These are phyloP conservation scores for Paramecium sonneborni DNA, from an alignment of 73 alveolate species.

Conservation along the genomic window DNA sequence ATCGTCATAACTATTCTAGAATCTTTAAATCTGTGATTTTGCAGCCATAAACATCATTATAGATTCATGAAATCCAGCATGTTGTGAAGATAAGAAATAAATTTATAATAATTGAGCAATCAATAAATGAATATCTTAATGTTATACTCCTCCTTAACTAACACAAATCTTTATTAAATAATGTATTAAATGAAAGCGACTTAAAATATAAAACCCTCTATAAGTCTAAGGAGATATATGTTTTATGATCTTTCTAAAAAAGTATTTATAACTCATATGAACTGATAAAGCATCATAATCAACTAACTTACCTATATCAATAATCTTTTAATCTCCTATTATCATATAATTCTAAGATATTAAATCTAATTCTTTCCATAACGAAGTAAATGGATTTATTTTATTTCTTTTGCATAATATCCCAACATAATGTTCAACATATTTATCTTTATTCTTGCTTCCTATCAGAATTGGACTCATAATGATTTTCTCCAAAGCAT, in stretches of 20 bases:
- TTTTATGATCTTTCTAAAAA: constrained; percentile 50
- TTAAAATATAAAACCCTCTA: constrained; percentile 38
- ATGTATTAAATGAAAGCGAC: constrained; percentile 32
- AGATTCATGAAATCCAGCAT: constrained; percentile 60
- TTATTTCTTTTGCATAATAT: neutral
- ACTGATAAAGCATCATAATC: constrained; percentile 57
- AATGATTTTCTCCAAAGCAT: constrained; percentile 33
- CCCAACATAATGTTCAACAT: constrained; percentile 39
- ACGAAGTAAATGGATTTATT: constrained; percentile 11
- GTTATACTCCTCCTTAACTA: neutral
- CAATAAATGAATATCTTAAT: constrained; percentile 10
- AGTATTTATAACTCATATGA: constrained; percentile 38
- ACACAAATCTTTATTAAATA: constrained; percentile 20
- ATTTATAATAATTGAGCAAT: neutral
- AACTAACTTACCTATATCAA: constrained; percentile 41
- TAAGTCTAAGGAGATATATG: constrained; percentile 29
- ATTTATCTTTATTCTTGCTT: constrained; percentile 17
- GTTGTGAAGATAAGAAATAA: constrained; percentile 22
- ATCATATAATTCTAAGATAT: constrained; percentile 23
- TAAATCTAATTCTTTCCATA: constrained; percentile 39
- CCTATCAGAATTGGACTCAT: constrained; percentile 47
- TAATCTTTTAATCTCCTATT: neutral
- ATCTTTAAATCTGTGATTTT: neutral
- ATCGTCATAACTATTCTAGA: neutral
- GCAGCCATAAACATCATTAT: constrained; percentile 42